phyloP scores from a whole-genome alignment of 768 basidiomycete genomes.

The Terana coerulea region DNA sequence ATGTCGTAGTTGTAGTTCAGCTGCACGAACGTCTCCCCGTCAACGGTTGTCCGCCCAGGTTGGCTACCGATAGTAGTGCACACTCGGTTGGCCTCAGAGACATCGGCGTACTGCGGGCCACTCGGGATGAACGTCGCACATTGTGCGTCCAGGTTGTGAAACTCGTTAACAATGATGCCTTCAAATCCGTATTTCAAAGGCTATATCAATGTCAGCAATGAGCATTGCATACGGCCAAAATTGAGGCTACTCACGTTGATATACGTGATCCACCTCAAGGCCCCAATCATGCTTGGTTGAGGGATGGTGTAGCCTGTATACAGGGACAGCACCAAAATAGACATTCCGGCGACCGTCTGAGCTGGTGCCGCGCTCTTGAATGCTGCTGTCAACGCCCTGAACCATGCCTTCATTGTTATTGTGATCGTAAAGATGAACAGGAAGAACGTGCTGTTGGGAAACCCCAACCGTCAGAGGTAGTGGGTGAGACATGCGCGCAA shows the following conservation, averaged over 20 bases:
- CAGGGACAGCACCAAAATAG: slow-evolving; percentile 49
- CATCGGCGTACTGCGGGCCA: slow-evolving; percentile 52
- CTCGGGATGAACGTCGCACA: slow-evolving; percentile 59
- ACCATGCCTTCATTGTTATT: slow-evolving; percentile 71
- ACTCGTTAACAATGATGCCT: slow-evolving; percentile 75
- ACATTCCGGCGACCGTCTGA: slow-evolving; percentile 52
- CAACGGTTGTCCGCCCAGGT: slow-evolving; percentile 55
- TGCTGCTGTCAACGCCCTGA: slow-evolving; percentile 61
- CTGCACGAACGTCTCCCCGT: slow-evolving; percentile 54
- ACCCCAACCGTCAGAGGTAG: neutral
- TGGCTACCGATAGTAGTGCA: slow-evolving; percentile 69
- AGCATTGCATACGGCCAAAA: slow-evolving; percentile 17
- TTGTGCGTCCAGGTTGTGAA: slow-evolving; percentile 60
- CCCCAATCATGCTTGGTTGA: slow-evolving; percentile 60
- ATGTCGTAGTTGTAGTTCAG: slow-evolving; percentile 40
- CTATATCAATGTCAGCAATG: slow-evolving; percentile 29
- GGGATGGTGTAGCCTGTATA: slow-evolving; percentile 64
- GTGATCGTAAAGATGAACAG: slow-evolving; percentile 56
- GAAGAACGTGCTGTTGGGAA: slow-evolving; percentile 45
- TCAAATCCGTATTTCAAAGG: slow-evolving; percentile 75
- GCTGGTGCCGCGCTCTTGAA: slow-evolving; percentile 59
- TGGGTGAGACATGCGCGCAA: neutral
- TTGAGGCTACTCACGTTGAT: slow-evolving; percentile 43
- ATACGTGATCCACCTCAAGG: slow-evolving; percentile 63
- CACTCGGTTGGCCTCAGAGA: slow-evolving; percentile 62